Evolutionary conservation across 768 basidiomycete species (phyloP).

Genomic region (Scleroderma bovista): DNA sequence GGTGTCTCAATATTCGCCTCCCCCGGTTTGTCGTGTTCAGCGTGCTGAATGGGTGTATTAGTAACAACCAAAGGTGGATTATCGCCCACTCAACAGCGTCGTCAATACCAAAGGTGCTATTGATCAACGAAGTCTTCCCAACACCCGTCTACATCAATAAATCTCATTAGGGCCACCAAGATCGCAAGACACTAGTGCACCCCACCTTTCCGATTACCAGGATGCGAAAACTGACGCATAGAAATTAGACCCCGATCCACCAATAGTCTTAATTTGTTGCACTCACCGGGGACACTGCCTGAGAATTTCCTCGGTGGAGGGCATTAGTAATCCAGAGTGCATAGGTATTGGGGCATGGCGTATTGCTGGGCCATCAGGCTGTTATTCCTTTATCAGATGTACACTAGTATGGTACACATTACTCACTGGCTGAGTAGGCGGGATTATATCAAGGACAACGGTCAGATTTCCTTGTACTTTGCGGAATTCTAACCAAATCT

Average conservation of each 20-base stretch:
- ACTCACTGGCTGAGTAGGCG: not conserved
- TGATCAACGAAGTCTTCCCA: conserved; percentile 3
- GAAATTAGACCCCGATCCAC: not conserved
- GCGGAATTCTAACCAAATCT: not conserved
- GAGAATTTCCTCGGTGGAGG: not conserved
- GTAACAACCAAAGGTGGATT: not conserved
- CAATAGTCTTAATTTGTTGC: not conserved
- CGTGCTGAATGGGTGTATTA: not conserved
- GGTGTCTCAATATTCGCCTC: no score
- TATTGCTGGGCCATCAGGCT: no score
- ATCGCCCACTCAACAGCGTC: not conserved
- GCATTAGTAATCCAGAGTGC: not conserved
- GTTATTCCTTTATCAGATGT: not conserved
- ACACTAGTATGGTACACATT: not conserved
- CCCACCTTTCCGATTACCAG: not conserved
- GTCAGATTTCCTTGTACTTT: not conserved
- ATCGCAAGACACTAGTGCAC: not conserved
- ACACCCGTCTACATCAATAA: not conserved
- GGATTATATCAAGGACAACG: not conserved
- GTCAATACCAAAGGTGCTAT: not conserved
- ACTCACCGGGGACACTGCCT: not conserved
- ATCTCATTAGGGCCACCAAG: not conserved
- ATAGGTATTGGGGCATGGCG: no score
- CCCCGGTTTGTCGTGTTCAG: not conserved
- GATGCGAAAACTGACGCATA: not conserved